These are phyloP conservation scores for Exidia glandulosa DNA, from an alignment of 768 basidiomycete genomes.

Conservation along the genomic window DNA sequence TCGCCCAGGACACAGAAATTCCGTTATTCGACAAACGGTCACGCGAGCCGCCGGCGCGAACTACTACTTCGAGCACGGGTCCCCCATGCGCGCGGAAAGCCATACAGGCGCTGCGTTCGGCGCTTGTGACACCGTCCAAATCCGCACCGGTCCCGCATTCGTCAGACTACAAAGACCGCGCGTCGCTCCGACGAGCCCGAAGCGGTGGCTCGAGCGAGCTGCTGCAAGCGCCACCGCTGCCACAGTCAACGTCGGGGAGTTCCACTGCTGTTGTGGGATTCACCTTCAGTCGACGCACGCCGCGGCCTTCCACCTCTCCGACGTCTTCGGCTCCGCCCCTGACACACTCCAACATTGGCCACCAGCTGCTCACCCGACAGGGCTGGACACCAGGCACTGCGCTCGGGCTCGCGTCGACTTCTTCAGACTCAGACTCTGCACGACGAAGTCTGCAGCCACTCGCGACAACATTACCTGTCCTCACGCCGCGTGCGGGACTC, in stretches of 20 bases:
- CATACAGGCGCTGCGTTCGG: too few species aligned
- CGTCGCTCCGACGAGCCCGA: not conserved
- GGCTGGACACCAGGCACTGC: slow-evolving; percentile 64
- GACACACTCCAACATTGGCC: slow-evolving; percentile 50
- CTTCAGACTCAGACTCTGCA: too few species aligned
- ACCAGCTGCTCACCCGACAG: slow-evolving; percentile 56
- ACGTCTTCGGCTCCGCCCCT: slow-evolving; percentile 37
- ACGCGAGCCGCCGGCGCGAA: not conserved
- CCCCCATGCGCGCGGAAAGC: too few species aligned
- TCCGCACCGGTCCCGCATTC: too few species aligned
- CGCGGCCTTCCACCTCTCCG: slow-evolving; percentile 9
- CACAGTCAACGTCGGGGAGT: slow-evolving; percentile 7
- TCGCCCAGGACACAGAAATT: slow-evolving; percentile 41
- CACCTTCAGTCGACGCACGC: slow-evolving; percentile 8
- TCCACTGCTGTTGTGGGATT: too few species aligned
- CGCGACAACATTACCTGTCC: too few species aligned
- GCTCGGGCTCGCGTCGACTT: slow-evolving; percentile 28
- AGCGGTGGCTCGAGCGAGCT: not conserved
- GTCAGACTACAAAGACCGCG: not conserved
- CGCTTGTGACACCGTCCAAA: too few species aligned
- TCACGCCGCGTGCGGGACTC: too few species aligned
- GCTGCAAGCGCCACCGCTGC: not conserved
- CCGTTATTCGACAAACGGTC: slow-evolving; percentile 37
- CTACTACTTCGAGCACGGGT: not conserved
- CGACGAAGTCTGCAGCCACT: too few species aligned